These are phyloP conservation scores for Chrysochromulina parva DNA, from an alignment of 78 protist species.

Conservation along the genomic window DNA sequence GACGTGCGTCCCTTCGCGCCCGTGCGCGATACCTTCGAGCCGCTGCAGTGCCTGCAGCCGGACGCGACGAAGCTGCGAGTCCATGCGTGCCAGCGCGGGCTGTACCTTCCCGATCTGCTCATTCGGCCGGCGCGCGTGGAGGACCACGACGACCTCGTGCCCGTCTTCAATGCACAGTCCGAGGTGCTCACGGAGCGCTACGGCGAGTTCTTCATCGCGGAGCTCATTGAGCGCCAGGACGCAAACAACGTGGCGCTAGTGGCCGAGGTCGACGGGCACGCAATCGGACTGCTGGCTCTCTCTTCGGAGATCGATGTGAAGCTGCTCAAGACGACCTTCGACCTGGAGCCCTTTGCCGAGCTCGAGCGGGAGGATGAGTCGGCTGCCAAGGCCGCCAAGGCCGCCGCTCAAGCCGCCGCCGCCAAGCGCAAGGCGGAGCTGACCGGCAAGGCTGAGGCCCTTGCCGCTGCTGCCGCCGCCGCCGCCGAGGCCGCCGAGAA, in stretches of 20 bases:
- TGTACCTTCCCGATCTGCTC: not conserved
- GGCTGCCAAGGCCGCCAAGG: not conserved
- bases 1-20: conserved; percentile 9
- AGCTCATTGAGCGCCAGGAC: conserved; percentile 6
- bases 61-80: not conserved
- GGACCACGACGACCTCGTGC: conserved; percentile 57
- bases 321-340: conserved; percentile 20
- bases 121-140: conserved; percentile 39
- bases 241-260: not conserved
- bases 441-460: not conserved
- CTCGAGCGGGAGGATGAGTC: not conserved
- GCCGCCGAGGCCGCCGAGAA: not conserved
- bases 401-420: not conserved
- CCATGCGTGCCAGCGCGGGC: not conserved
- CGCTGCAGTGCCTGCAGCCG: not conserved
- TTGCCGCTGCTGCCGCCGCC: not conserved
- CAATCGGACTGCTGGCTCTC: conserved; percentile 36
- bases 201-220: conserved; percentile 51
- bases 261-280: conserved; percentile 41
- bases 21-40: not conserved
- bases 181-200: conserved; percentile 14
- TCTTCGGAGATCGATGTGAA: not conserved
- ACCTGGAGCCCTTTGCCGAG: not conserved
- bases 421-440: not conserved
- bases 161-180: conserved; percentile 31